Evolutionary conservation across 768 basidiomycete genomes (phyloP), one percentile per base, ranked within the genome.

Genomic region (Panaeolus papilionaceus): DNA sequence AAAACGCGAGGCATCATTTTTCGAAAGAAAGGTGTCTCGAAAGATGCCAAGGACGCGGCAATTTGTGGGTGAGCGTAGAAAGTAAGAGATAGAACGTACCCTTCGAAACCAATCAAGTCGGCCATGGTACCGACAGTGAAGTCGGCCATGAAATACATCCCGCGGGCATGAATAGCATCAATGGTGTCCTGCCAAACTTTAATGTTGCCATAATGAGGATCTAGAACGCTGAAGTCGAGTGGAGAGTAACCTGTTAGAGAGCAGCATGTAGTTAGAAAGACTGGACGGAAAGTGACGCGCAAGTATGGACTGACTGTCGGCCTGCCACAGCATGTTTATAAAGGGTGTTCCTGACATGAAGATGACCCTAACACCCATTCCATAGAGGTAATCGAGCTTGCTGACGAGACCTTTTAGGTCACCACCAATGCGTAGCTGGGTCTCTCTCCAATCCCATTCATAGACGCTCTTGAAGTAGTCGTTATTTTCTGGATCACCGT

Each of bases 251-350:
- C 95, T 94, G 66, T 23, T 72, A 0, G 39, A 67, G 69, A 68
- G 54, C 5, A 33, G 33, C 33, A 33, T 33, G 33, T 39, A 61
- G 63, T 68, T 65, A 70, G 70, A 39, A 66, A 68, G 61, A 40
- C 54, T 38, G 66, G 6, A 33, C 64, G 37, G 44, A 45, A 51
- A 45, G 37, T 11, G 38, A 49, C 54, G 28, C 54, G 54, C 64
- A 12, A 51, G 42, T 40, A 20, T 49, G 65, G 33, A 87, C 94
- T 75, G 64, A 96, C 95, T 95, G 86, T 97, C 95, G 3, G 94
- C 92, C 75, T 96, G 92, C 95, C 95, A 97, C n/a, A 94, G 79
- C 95, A 96, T 96, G 85, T 97, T 97, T 69, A 98, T 69, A 78
- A 95, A 98, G 64, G 91, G 89, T 1, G 96, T 98, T 64, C 96